Percentiles rank a stretch among this genome's conserved stretches.
Evolutionary conservation across 441 rosid species (phyloP).

Genomic region (Aleurites moluccanus): DNA sequence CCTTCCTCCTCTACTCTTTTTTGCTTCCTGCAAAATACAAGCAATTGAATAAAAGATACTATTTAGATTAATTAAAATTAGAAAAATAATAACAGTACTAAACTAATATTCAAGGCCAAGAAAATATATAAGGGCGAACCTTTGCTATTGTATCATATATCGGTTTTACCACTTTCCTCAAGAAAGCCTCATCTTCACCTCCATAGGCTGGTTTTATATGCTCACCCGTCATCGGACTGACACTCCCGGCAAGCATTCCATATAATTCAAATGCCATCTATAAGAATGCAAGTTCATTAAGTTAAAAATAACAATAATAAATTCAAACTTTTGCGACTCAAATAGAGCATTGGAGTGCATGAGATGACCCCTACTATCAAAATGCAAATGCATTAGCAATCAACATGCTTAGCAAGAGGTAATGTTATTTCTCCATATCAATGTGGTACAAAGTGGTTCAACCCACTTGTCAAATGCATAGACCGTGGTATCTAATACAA

Average conservation of each 20-base stretch:
- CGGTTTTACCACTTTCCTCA: slow-evolving; percentile 84
- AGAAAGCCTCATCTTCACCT: slow-evolving; percentile 91
- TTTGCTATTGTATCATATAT: slow-evolving; percentile 68
- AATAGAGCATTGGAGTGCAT: not conserved
- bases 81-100: not conserved
- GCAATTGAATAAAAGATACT: not conserved
- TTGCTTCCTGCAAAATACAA: slow-evolving; percentile 60
- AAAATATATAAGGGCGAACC: slow-evolving; percentile 36
- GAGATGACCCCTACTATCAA: not conserved
- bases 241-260: slow-evolving; percentile 91
- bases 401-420: not conserved
- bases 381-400: not conserved
- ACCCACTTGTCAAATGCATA: not conserved
- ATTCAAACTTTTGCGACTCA: not conserved
- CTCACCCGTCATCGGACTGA: slow-evolving; percentile 95
- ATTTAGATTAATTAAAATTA: not conserved
- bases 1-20: slow-evolving; percentile 67
- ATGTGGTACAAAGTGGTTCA: not conserved
- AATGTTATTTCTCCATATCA: not conserved
- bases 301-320: not conserved
- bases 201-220: slow-evolving; percentile 91
- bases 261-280: slow-evolving; percentile 97
- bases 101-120: slow-evolving; percentile 8
- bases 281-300: slow-evolving; percentile 7
- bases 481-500: not conserved